These are phyloP conservation scores for Oryza glaberrima DNA, from an alignment of 176 grass and related monocot species.

Conservation along the genomic window DNA sequence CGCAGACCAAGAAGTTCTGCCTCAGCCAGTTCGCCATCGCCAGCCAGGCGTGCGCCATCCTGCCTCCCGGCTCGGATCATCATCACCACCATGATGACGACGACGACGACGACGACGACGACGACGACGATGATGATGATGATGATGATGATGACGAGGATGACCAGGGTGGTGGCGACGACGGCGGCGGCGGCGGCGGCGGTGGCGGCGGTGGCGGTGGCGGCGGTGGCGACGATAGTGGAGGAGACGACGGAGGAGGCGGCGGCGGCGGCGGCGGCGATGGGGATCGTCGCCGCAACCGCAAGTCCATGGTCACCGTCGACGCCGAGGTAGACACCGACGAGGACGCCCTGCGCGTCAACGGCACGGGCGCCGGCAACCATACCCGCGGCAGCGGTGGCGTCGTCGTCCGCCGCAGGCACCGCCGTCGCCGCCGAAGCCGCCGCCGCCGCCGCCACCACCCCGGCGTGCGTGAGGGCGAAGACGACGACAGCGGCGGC, in stretches of 20 bases:
- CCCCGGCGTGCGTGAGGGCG: slow-evolving; percentile 3
- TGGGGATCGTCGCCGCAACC: neutral
- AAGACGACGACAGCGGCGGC: neutral
- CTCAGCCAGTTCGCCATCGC: slow-evolving; percentile 73
- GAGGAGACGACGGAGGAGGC: neutral
- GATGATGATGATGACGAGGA: neutral
- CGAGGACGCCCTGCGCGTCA: neutral
- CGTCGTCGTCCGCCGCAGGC: neutral
- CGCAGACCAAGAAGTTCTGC: slow-evolving; percentile 66
- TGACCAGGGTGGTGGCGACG: neutral
- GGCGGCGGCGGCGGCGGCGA: neutral
- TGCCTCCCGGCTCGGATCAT: slow-evolving; percentile 42
- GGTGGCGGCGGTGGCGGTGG: neutral
- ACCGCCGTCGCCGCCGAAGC: neutral
- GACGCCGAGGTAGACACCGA: slow-evolving; percentile 8
- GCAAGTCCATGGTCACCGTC: slow-evolving; percentile 28
- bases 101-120: slow-evolving; percentile 8
- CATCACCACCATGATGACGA: slow-evolving; percentile 15
- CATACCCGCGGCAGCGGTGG: neutral
- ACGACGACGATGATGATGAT: neutral
- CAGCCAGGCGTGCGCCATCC: slow-evolving; percentile 72
- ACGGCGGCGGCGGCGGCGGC: neutral
- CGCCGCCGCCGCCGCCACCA: slow-evolving; percentile 6
- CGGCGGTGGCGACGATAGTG: neutral
- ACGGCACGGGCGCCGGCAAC: slow-evolving; percentile 8